Conservation (phyloP, 2,329 filamentous ascomycete genomes). For the Magnaporthiopsis poae region DNA sequence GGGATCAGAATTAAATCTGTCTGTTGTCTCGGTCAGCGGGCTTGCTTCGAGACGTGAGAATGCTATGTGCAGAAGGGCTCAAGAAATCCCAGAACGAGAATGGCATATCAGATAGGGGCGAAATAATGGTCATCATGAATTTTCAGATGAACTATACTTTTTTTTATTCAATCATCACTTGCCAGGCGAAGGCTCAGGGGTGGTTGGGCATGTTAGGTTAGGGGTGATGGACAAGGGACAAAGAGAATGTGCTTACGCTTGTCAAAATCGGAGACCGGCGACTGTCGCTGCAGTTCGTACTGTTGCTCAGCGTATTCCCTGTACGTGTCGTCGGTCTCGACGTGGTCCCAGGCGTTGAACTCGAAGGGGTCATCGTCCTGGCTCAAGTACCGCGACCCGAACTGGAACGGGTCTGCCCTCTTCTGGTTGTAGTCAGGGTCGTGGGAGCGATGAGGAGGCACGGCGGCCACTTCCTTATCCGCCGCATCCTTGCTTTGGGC, state of each 20-base stretch:
- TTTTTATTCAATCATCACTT: slow-evolving; percentile 37
- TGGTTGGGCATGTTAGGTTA: background rate
- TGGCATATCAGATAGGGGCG: slow-evolving; percentile 58
- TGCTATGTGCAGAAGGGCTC: background rate
- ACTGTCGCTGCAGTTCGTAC: slow-evolving; percentile 71
- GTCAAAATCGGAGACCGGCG: slow-evolving; percentile 88
- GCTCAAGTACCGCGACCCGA: slow-evolving; percentile 77
- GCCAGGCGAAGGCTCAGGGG: slow-evolving; percentile 10
- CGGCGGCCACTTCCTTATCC: background rate
- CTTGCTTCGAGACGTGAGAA: slow-evolving; percentile 4
- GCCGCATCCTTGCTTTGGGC: slow-evolving; percentile 1
- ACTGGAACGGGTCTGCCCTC: slow-evolving; percentile 85
- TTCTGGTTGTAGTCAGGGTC: slow-evolving; percentile 68
- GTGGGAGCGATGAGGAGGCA: slow-evolving; percentile 59
- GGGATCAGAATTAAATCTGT: slow-evolving; percentile 77
- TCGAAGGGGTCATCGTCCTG: slow-evolving; percentile 85
- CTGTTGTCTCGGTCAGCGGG: slow-evolving; percentile 38
- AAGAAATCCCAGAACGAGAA: background rate
- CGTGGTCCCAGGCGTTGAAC: slow-evolving; percentile 98
- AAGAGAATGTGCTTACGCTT: slow-evolving; percentile 49
- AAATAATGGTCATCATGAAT: slow-evolving; percentile 60
- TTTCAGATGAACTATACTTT: slow-evolving; percentile 68
- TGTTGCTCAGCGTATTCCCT: slow-evolving; percentile 76
- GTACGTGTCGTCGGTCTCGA: slow-evolving; percentile 83
- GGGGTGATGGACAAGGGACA: slow-evolving; percentile 5